phyloP scores from a whole-genome alignment of 345 rosid species.

The rapeseed (Brassica napus) region Da-Ae NC_063446.1:59140501-59141000 shows the following conservation, averaged over 20 bases:
- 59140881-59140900: slow-evolving; percentile 31
- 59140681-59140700: not conserved
- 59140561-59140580: slow-evolving; percentile 7
- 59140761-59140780: slow-evolving; percentile 21
- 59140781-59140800: slow-evolving; percentile 28
- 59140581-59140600: not conserved
- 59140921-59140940: slow-evolving; percentile 15
- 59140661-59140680: not conserved
- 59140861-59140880: not conserved
- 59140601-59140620: not conserved
- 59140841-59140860: slow-evolving; percentile 24
- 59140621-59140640: slow-evolving; percentile 4
- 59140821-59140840: slow-evolving; percentile 34
- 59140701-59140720: not conserved
- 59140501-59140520: not conserved
- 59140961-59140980: slow-evolving; percentile 13
- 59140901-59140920: slow-evolving; percentile 13
- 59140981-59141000: slow-evolving; percentile 2
- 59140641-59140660: not conserved
- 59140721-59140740: not conserved
- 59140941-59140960: slow-evolving; percentile 27
- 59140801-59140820: slow-evolving; percentile 36
- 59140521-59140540: not conserved
- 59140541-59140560: not conserved
- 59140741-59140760: slow-evolving; percentile 26